Percentiles rank a stretch among this genome's conserved stretches.
These are phyloP conservation scores for Wallacemonas sp. DNA, from an alignment of 208 protist species.

Conservation along the genomic window DNA sequence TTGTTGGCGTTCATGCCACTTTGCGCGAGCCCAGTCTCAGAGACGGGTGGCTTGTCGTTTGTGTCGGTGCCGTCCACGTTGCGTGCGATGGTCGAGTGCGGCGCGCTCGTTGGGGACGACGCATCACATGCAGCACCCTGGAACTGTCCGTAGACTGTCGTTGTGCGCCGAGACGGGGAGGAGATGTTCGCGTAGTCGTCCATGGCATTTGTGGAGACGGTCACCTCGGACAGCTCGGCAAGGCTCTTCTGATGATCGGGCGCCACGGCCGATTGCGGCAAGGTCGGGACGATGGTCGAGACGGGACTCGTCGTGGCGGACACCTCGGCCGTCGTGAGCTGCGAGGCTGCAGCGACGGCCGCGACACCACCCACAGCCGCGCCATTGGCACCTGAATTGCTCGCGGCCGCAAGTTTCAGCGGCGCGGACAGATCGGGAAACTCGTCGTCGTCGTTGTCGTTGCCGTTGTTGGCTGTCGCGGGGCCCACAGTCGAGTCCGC, in stretches of 20 bases:
- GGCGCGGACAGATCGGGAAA: constrained; percentile 16
- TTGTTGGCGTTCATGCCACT: constrained; percentile 1
- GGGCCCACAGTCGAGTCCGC: no score
- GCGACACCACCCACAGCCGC: no score
- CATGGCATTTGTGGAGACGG: neutral
- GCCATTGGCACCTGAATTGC: no score
- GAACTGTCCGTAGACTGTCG: neutral
- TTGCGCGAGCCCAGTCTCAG: no score
- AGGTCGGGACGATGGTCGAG: neutral
- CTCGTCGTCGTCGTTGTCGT: constrained; percentile 17
- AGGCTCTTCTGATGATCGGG: neutral
- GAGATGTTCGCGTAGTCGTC: constrained; percentile 13
- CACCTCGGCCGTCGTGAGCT: neutral
- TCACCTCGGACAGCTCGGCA: neutral
- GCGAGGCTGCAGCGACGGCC: neutral
- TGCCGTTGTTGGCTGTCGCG: no score
- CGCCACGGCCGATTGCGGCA: neutral
- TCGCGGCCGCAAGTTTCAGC: neutral
- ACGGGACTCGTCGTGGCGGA: constrained; percentile 3
- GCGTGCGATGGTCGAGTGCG: neutral
- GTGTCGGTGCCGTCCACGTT: no score
- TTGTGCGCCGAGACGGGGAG: neutral
- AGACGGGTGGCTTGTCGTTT: no score
- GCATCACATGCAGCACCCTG: neutral
- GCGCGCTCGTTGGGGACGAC: neutral